phyloP scores from a whole-genome alignment of 176 grass and related monocot species.

The Hordeum marinum region DNA sequence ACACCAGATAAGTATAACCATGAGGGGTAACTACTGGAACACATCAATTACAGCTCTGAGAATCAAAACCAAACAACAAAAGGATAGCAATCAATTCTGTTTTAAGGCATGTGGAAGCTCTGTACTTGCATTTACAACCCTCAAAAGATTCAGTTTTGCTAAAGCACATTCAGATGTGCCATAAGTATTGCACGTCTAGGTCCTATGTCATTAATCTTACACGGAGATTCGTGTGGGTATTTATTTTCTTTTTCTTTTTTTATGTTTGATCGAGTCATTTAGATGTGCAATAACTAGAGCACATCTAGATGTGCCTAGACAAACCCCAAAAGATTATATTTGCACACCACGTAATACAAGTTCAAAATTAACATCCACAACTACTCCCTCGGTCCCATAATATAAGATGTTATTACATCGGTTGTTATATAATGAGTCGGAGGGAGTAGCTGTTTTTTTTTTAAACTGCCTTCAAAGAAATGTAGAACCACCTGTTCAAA shows the following conservation, averaged over 20 bases:
- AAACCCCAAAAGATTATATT: conserved; percentile 7
- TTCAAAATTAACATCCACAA: not conserved
- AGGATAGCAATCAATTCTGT: not conserved
- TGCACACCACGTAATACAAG: not conserved
- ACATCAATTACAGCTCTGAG: conserved; percentile 3
- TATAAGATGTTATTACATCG: too few species aligned
- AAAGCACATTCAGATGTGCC: too few species aligned
- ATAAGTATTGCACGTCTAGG: too few species aligned
- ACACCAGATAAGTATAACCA: conserved; percentile 23
- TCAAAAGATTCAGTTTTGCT: not conserved
- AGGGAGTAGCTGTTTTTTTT: too few species aligned
- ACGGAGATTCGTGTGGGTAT: too few species aligned
- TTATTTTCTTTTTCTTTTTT: too few species aligned
- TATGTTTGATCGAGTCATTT: too few species aligned
- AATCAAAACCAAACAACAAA: conserved; percentile 23
- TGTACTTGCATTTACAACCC: conserved; percentile 14
- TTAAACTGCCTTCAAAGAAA: conserved; percentile 1
- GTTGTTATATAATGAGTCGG: too few species aligned
- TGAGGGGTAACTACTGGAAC: conserved; percentile 2
- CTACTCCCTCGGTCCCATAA: too few species aligned
- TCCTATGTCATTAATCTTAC: too few species aligned
- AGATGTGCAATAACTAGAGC: too few species aligned
- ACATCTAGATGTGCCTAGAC: not conserved
- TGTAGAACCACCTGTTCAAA: not conserved
- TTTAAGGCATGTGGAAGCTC: not conserved